Conservation (phyloP, 441 rosid species). For the Syzygium syzygioides region DNA sequence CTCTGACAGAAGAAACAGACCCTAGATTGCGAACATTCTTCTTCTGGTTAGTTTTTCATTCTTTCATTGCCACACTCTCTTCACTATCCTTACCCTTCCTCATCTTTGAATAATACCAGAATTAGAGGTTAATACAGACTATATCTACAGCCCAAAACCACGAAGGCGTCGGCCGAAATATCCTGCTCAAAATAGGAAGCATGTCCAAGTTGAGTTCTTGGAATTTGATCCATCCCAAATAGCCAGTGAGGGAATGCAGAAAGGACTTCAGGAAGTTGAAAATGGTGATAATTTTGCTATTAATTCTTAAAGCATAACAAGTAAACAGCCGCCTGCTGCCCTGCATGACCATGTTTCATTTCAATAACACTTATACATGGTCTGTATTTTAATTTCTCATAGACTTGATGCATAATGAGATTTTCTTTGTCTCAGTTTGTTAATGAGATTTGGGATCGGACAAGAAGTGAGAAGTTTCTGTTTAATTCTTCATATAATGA, state of each 20-base stretch:
- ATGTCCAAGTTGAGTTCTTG: conserved; percentile 47
- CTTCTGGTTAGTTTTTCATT: conserved; percentile 43
- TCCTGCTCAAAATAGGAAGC: conserved; percentile 23
- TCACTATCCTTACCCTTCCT: neutral
- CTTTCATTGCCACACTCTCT: neutral
- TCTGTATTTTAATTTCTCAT: neutral
- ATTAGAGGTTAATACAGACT: conserved; percentile 13
- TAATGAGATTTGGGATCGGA: neutral
- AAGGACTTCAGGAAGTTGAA: conserved; percentile 33
- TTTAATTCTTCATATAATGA: neutral
- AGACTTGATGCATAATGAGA: neutral
- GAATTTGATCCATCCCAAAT: conserved; percentile 54
- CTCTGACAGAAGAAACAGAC: conserved; percentile 35
- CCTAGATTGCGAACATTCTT: conserved; percentile 44
- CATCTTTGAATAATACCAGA: neutral
- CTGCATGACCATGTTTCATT: neutral
- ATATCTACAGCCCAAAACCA: conserved; percentile 41
- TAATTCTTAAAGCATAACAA: neutral
- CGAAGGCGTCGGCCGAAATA: conserved; percentile 28
- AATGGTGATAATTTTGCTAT: conserved; percentile 29
- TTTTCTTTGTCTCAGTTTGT: neutral
- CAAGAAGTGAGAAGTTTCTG: neutral
- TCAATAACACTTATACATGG: neutral
- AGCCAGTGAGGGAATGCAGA: conserved; percentile 25
- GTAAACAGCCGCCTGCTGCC: neutral